Evolutionary conservation across 306 rosid genomes (phyloP).

Genomic region (Canavalia ensiformis): DNA sequence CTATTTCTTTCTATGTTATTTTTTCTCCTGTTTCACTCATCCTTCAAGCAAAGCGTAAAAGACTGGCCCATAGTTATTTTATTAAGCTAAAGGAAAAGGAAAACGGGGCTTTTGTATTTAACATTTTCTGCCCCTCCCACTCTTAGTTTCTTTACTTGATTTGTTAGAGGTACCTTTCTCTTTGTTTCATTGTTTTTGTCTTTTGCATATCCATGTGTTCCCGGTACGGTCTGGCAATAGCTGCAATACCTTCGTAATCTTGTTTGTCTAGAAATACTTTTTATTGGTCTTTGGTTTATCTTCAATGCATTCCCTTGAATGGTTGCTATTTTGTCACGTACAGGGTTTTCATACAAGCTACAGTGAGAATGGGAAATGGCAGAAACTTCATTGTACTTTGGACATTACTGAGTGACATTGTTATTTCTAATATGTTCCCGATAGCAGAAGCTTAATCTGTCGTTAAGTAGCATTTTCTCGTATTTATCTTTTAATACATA

Average conservation of each 20-base stretch:
- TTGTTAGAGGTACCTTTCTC: neutral
- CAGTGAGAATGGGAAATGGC: constrained; percentile 42
- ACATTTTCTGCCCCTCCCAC: neutral
- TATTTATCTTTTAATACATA: constrained; percentile 29
- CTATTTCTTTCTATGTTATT: no score
- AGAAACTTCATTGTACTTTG: constrained; percentile 22
- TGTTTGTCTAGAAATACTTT: neutral
- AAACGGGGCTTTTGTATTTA: neutral
- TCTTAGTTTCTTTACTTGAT: constrained; percentile 3
- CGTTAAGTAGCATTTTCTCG: constrained; percentile 37
- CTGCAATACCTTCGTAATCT: neutral
- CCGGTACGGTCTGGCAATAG: neutral
- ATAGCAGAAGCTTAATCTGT: constrained; percentile 8
- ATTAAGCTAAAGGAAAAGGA: neutral
- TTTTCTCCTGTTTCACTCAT: no score
- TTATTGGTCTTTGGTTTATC: neutral
- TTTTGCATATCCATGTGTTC: neutral
- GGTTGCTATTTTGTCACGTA: constrained; percentile 26
- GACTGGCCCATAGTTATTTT: neutral
- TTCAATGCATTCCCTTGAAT: neutral
- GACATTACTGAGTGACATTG: constrained; percentile 35
- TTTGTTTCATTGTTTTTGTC: neutral
- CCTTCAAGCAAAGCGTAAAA: no score
- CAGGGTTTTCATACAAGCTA: constrained; percentile 49
- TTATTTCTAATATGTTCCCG: constrained; percentile 35